Evolutionary conservation across 768 basidiomycete genomes (phyloP), one percentile per base, ranked within the genome.

Genomic region (Suillus luteus): DNA sequence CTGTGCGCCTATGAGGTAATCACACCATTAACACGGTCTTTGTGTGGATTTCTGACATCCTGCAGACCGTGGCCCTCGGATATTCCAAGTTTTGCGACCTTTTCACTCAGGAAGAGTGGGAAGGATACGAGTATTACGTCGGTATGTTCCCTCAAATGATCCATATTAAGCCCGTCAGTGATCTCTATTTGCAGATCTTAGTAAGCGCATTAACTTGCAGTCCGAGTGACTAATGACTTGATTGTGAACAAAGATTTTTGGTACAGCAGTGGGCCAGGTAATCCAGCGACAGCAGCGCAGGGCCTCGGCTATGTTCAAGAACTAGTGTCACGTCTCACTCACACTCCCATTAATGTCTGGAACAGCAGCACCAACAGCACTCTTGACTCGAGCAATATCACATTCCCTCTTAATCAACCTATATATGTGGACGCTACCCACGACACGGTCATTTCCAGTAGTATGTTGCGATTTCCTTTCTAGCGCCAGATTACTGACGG

Each of bases 101-200:
- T 12, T 85, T 85, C 73, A 83, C 83, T 4, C 72, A 81, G 63
- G 76, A 81, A 48, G 84, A 85, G 67, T 85, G 83, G 83, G 76
- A 78, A 66, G 79, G 81, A 1, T 84, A 78, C 64, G 78, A 82
- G 60, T 83, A 85, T 67, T 72, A 75, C 33, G 66, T 60, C 35
- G 76, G 76, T 76, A 38, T 59, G 76, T 66, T 12, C 15, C 14
- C 27, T 54, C 27, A 9, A 35, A 44, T 10, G 4, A 33, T 35
- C 19, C 5, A 31, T 43, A 37, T 19, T 35, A 24, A 15, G 19
- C 33, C 33, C 38, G 38, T 2, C 60, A 5, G 12, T 43, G 22
- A 61, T 37, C 5, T 62, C 22, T 33, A 37, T 24, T 37, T 33
- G 33, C 31, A 63, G 60, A 49, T 52, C 31, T 58, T 31, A 52